Base-by-base conservation (phyloP, 2,329 filamentous ascomycete genomes). In the Colletotrichum siamense region DNA sequence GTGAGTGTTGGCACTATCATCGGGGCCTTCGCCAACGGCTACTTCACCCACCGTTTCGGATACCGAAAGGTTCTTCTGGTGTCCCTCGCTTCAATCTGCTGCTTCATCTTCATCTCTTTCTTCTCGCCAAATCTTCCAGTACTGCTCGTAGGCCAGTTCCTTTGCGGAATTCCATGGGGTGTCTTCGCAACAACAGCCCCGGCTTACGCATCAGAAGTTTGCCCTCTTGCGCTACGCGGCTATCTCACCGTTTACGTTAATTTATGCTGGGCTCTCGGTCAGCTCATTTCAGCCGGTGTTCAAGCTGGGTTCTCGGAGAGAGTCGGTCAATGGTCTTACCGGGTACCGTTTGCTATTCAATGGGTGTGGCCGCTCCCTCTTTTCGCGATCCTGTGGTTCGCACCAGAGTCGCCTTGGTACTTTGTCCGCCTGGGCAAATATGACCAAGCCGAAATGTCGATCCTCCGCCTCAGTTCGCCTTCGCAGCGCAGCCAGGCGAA, bases 151-250 rank as follows among this genome's bases (percentile, higher is more conserved):
- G 87, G 86, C 1, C 84, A 89, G 75, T 77, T 89, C 10, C 82
- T 89, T 6, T 87, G 85, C 64, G 88, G 88, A 30, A 79, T 90
- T 10, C 86, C 88, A 0, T 89, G 87, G 84, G 86, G 86, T 7
- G 82, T 86, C 8, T 86, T 89, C 75, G 84, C 85, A 7, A 89
- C 87, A 0, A 82, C 88, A 2, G 84, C 84, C 0, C 85, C 87
- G 0, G 85, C 88, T 0, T 90, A 91, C 73, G 88, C 88, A 0
- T 87, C 87, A 0, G 88, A 89, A 68, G 81, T 85, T 4, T 78
- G 82, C 8, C 84, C 88, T 6, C 80, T 83, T 74, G 78, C 82
- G 0, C 83, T 89, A 1, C 83, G 88, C 16, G 80, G 83, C 8
- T 88, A 88, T 62, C 80, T 89, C 4, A 57, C 52, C 5, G 52